Evolutionary conservation across 2,329 filamentous ascomycete genomes (phyloP).

Genomic region (Fusarium xyrophilum): DNA sequence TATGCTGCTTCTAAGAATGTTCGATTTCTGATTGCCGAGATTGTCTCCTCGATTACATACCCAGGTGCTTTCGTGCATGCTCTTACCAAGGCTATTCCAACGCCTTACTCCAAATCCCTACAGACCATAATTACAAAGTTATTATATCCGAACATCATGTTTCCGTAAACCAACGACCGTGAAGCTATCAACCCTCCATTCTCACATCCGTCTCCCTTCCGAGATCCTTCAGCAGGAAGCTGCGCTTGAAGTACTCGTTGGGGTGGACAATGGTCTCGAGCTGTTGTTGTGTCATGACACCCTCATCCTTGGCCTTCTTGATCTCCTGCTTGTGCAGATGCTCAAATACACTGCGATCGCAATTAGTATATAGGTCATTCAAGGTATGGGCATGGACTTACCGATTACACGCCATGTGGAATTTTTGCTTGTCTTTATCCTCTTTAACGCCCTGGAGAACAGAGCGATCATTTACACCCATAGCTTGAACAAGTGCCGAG

Average conservation of each 20-base stretch:
- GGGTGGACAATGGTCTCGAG: constrained; percentile 96
- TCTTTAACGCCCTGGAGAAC: constrained; percentile 83
- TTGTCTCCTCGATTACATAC: not conserved
- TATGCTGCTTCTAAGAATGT: constrained; percentile 25
- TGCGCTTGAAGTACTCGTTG: constrained; percentile 97
- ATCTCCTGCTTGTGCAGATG: constrained; percentile 80
- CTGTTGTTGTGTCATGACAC: constrained; percentile 74
- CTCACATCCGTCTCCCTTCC: constrained; percentile 62
- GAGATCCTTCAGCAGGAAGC: constrained; percentile 85
- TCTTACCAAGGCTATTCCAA: constrained; percentile 15
- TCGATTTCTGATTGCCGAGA: constrained; percentile 11
- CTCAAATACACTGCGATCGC: constrained; percentile 77
- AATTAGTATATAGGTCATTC: not conserved
- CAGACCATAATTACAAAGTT: constrained; percentile 19
- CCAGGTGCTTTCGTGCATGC: not conserved
- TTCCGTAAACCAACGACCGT: constrained; percentile 20
- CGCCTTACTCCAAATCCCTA: constrained; percentile 33
- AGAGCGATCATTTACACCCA: constrained; percentile 79
- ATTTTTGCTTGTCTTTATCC: constrained; percentile 87
- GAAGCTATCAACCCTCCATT: constrained; percentile 58
- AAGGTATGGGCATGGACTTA: constrained; percentile 46
- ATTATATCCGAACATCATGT: constrained; percentile 21
- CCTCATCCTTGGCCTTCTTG: constrained; percentile 76
- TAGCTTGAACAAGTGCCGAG: constrained; percentile 73
- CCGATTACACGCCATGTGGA: constrained; percentile 95